These are phyloP conservation scores for Taxillus chinensis DNA, from an alignment of 164 flowering plant species.

Conservation along the genomic window DNA sequence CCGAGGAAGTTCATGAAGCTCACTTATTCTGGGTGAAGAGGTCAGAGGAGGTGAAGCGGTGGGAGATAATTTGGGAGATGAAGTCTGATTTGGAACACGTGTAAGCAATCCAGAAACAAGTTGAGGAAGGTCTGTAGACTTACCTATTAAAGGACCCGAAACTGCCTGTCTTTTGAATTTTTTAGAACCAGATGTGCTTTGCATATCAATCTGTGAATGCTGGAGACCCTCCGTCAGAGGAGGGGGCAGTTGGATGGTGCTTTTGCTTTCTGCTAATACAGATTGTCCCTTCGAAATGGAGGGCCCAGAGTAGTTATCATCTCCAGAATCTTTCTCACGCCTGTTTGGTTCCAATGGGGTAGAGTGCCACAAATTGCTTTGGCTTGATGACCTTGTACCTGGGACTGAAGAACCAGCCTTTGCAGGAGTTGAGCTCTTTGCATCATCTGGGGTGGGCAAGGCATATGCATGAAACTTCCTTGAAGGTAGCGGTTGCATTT, in stretches of 20 bases:
- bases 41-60: slow-evolving; percentile 34
- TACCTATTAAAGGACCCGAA: slow-evolving; percentile 28
- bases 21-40: slow-evolving; percentile 34
- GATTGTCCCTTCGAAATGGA: not conserved
- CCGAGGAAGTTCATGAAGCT: slow-evolving; percentile 48
- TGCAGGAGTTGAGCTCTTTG: not conserved
- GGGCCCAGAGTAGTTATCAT: not conserved
- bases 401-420: not conserved
- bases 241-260: not conserved
- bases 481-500: not conserved
- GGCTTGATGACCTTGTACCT: not conserved
- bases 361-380: not conserved
- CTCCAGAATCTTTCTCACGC: not conserved
- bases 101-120: slow-evolving; percentile 2
- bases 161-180: slow-evolving; percentile 27
- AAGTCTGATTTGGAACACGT: not conserved
- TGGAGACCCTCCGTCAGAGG: not conserved
- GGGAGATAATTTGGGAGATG: slow-evolving; percentile 16
- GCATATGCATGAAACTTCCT: not conserved
- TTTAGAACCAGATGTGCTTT: slow-evolving; percentile 8
- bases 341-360: not conserved
- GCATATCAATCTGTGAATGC: not conserved
- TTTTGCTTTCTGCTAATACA: not conserved
- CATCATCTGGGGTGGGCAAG: not conserved
- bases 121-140: slow-evolving; percentile 4